Percentiles rank a stretch among this genome's conserved stretches.
Conservation (phyloP, 176 grass and related monocot genomes). For the Paspalum notatum region DNA sequence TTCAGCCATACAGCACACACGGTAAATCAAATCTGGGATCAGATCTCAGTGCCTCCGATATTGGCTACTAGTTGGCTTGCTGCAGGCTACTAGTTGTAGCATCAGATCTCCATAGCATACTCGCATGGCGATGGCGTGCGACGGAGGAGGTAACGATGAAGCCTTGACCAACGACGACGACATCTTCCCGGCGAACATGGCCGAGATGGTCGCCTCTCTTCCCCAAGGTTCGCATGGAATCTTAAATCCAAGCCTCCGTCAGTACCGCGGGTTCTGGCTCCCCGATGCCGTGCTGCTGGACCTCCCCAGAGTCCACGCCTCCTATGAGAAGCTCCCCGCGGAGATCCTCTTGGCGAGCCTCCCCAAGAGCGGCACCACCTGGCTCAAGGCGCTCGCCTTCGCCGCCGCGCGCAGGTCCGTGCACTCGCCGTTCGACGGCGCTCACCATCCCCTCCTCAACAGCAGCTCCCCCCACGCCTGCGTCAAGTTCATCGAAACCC, state of each 20-base stretch:
- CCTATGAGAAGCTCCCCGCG: neutral
- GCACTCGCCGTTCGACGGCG: neutral
- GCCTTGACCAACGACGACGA: neutral
- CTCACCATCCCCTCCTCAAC: constrained; percentile 26
- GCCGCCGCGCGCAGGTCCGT: constrained; percentile 3
- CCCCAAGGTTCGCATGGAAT: neutral
- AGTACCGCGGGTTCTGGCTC: constrained; percentile 44
- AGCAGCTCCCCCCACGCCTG: constrained; percentile 34
- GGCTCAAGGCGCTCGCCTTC: neutral
- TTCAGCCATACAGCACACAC: no score
- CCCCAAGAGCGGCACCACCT: constrained; percentile 42
- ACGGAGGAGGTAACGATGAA: neutral
- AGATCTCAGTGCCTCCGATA: no score
- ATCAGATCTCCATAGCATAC: neutral
- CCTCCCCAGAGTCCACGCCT: neutral
- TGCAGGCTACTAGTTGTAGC: no score
- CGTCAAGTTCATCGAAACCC: constrained; percentile 28
- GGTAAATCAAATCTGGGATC: no score
- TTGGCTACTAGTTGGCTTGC: no score
- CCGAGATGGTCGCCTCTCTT: constrained; percentile 12
- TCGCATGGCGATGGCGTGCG: neutral
- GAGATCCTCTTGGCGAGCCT: constrained; percentile 42
- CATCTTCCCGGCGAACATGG: constrained; percentile 28
- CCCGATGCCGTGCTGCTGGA: neutral
- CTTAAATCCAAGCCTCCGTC: neutral